These are phyloP conservation scores for Claviceps pazoutovae DNA, from an alignment of 2,329 filamentous ascomycete species.

Conservation along the genomic window DNA sequence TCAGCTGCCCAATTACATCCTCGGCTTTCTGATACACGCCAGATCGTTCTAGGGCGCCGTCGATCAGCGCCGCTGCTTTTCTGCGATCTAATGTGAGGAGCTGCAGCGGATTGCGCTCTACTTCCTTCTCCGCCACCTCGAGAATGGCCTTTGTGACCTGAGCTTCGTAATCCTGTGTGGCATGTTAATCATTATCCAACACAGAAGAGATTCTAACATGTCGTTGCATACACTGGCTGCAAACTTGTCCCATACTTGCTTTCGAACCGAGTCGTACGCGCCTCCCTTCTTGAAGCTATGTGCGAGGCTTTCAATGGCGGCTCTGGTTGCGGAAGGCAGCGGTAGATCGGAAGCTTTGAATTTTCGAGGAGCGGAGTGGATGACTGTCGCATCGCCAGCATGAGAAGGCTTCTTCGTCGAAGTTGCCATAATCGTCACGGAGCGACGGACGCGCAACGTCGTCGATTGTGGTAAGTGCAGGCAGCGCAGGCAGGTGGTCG, in stretches of 20 bases:
- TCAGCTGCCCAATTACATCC: conserved; percentile 50
- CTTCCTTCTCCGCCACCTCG: conserved; percentile 56
- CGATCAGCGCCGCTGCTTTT: conserved; percentile 61
- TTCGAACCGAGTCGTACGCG: conserved; percentile 65
- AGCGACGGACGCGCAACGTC: not conserved
- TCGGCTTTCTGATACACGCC: conserved; percentile 63
- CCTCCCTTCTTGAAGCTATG: conserved; percentile 79
- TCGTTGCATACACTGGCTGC: conserved; percentile 44
- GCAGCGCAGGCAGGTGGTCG: not conserved
- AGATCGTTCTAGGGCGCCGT: conserved; percentile 63
- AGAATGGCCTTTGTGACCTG: conserved; percentile 53
- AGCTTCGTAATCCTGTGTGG: conserved; percentile 50
- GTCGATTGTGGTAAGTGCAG: not conserved
- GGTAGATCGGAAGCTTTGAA: conserved; percentile 66
- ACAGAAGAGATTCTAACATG: not conserved
- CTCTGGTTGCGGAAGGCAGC: conserved; percentile 56
- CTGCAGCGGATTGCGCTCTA: conserved; percentile 58
- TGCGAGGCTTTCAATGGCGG: conserved; percentile 61
- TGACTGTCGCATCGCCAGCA: conserved; percentile 8
- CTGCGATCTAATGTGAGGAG: conserved; percentile 60
- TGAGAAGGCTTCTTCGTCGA: conserved; percentile 12
- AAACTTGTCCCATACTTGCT: conserved; percentile 63
- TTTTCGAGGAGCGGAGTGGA: conserved; percentile 24
- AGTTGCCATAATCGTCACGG: conserved; percentile 12
- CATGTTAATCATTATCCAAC: conserved; percentile 1